These are phyloP conservation scores for Citrus mangshanensis DNA, from an alignment of 345 rosid species.

Conservation along the genomic window DNA sequence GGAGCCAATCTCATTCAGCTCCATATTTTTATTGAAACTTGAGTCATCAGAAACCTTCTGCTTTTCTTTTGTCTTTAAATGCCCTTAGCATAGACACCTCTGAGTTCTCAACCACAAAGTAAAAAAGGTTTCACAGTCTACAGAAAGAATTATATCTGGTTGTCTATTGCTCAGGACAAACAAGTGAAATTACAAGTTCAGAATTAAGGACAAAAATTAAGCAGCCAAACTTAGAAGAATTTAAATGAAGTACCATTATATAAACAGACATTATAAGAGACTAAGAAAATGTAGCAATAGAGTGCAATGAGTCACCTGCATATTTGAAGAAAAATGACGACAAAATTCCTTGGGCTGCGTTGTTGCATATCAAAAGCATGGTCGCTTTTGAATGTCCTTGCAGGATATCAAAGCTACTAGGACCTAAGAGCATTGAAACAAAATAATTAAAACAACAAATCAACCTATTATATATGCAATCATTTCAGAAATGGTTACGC, in stretches of 20 bases:
- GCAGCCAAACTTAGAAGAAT: neutral
- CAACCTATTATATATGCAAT: neutral
- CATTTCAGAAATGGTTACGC: neutral
- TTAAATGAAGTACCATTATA: neutral
- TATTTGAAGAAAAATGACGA: constrained; percentile 44
- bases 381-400: constrained; percentile 39
- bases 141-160: neutral
- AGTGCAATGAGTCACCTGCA: constrained; percentile 24
- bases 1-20: neutral
- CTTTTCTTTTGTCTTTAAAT: neutral
- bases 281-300: neutral
- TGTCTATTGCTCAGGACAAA: neutral
- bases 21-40: neutral
- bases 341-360: constrained; percentile 43
- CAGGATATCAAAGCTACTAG: constrained; percentile 28
- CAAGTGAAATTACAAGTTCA: neutral
- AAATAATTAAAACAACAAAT: neutral
- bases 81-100: neutral
- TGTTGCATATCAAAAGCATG: constrained; percentile 36
- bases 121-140: neutral
- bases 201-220: neutral
- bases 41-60: neutral
- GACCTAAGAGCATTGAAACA: constrained; percentile 20
- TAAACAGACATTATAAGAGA: neutral
- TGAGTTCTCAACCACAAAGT: neutral